Evolutionary conservation across 768 basidiomycete species (phyloP).

Genomic region (Suillus subaureus): DNA sequence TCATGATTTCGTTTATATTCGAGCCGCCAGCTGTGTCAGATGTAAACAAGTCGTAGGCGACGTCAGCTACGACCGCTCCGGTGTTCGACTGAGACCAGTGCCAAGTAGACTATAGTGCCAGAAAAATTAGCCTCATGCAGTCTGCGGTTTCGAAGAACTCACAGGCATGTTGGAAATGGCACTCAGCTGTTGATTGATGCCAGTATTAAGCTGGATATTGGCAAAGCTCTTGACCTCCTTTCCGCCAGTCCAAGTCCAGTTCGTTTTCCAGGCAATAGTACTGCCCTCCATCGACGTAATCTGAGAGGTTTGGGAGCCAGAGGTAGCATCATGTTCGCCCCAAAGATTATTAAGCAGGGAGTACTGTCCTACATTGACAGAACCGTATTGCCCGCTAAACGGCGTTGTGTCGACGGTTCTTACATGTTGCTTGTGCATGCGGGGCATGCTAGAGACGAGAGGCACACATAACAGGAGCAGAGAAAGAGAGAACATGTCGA

Average conservation of each 20-base stretch:
- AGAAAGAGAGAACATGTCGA: background rate
- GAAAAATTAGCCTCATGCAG: background rate
- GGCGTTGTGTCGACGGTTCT: slow-evolving; percentile 26
- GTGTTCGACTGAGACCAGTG: slow-evolving; percentile 51
- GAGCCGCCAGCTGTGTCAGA: slow-evolving; percentile 50
- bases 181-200: slow-evolving; percentile 55
- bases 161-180: slow-evolving; percentile 60
- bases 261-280: slow-evolving; percentile 52
- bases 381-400: slow-evolving; percentile 56
- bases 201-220: slow-evolving; percentile 53
- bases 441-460: slow-evolving; percentile 18
- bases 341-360: slow-evolving; percentile 54
- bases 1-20: slow-evolving; percentile 54
- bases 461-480: slow-evolving; percentile 21
- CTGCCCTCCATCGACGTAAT: slow-evolving; percentile 44
- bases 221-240: slow-evolving; percentile 57
- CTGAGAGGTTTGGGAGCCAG: slow-evolving; percentile 56
- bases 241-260: slow-evolving; percentile 57
- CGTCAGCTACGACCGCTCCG: slow-evolving; percentile 51
- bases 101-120: slow-evolving; percentile 49
- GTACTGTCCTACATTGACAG: slow-evolving; percentile 48
- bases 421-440: background rate
- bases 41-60: slow-evolving; percentile 70
- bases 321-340: slow-evolving; percentile 40
- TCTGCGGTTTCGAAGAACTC: slow-evolving; percentile 19